These are phyloP conservation scores for Ulmus americana DNA, from an alignment of 331 rosid species.

Conservation along the genomic window DNA sequence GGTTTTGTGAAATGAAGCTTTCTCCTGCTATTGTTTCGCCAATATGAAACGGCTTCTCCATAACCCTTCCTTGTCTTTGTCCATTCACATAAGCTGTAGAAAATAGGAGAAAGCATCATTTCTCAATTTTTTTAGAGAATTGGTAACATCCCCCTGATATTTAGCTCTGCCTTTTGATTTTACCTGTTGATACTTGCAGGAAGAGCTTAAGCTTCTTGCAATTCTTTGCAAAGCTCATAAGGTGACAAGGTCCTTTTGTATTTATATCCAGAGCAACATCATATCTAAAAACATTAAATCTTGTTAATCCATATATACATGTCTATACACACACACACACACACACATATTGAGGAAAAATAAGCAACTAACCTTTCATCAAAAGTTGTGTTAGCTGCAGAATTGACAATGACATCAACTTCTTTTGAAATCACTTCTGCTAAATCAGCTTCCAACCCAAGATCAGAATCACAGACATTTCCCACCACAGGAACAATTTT, in stretches of 20 bases:
- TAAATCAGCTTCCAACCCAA: slow-evolving; percentile 57
- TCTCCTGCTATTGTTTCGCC: slow-evolving; percentile 70
- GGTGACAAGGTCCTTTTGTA: slow-evolving; percentile 80
- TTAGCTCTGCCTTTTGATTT: neutral
- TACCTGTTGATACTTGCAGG: slow-evolving; percentile 93
- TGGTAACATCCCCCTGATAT: neutral
- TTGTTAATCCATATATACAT: neutral
- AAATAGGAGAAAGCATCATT: slow-evolving; percentile 14
- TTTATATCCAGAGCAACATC: slow-evolving; percentile 80
- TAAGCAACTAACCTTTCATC: slow-evolving; percentile 62
- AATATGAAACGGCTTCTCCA: slow-evolving; percentile 67
- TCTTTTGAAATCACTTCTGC: slow-evolving; percentile 51
- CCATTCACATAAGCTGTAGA: slow-evolving; percentile 87
- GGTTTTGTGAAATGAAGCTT: slow-evolving; percentile 32
- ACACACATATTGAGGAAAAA: neutral
- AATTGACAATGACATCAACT: slow-evolving; percentile 79
- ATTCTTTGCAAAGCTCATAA: slow-evolving; percentile 65
- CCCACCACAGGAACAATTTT: slow-evolving; percentile 84
- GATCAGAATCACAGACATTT: slow-evolving; percentile 65
- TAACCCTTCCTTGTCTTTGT: slow-evolving; percentile 80
- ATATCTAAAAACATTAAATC: slow-evolving; percentile 36
- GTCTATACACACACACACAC: neutral
- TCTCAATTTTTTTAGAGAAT: neutral
- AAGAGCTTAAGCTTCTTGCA: slow-evolving; percentile 81
- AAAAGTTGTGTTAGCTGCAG: slow-evolving; percentile 90